Evolutionary conservation across 768 basidiomycete genomes (phyloP).

Genomic region (Mycena floridula): DNA sequence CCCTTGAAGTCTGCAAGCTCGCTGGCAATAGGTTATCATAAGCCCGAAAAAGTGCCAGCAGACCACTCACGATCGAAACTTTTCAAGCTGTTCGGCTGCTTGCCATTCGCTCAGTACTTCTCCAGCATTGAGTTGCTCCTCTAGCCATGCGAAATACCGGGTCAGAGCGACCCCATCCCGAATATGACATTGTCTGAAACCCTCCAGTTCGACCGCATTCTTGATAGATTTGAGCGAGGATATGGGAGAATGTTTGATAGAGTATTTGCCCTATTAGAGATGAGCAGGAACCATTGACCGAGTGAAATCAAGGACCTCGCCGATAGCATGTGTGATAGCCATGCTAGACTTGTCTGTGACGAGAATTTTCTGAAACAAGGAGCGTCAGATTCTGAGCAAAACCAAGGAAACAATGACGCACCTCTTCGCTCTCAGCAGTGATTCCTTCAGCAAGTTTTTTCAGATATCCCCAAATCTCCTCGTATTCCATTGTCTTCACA

Average conservation of each 20-base stretch:
- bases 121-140: slow-evolving; percentile 67
- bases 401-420: neutral
- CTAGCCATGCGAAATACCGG: slow-evolving; percentile 93
- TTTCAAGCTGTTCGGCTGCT: slow-evolving; percentile 72
- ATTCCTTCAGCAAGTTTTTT: slow-evolving; percentile 36
- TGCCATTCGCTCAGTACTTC: slow-evolving; percentile 68
- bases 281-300: neutral
- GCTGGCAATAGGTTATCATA: slow-evolving; percentile 28
- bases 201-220: slow-evolving; percentile 76
- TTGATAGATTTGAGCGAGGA: slow-evolving; percentile 79
- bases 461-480: slow-evolving; percentile 59
- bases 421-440: slow-evolving; percentile 2
- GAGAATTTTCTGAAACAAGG: slow-evolving; percentile 57
- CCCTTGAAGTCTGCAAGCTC: slow-evolving; percentile 79
- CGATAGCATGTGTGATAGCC: slow-evolving; percentile 77
- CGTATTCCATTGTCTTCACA: slow-evolving; percentile 69
- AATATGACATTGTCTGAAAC: slow-evolving; percentile 84
- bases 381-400: neutral
- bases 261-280: slow-evolving; percentile 46
- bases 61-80: slow-evolving; percentile 69
- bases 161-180: slow-evolving; percentile 86
- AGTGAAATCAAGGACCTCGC: slow-evolving; percentile 36
- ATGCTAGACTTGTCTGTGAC: slow-evolving; percentile 75
- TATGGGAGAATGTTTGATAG: slow-evolving; percentile 63
- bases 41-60: neutral